These are phyloP conservation scores for Puya raimondii DNA, from an alignment of 176 grass and related monocot species.

Conservation along the genomic window DNA sequence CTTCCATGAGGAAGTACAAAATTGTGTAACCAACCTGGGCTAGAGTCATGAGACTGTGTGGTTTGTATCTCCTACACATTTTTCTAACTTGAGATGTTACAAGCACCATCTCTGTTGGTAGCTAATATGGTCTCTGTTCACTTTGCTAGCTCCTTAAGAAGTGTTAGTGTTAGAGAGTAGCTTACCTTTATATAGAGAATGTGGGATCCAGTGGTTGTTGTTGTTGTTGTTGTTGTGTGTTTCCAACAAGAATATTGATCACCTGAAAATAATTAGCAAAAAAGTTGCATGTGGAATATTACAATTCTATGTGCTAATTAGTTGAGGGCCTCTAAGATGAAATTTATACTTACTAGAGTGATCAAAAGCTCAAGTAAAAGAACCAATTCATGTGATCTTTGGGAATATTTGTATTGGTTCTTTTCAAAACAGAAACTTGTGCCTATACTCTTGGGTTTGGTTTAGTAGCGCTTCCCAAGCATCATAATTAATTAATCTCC, in stretches of 20 bases:
- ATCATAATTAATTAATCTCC: no score
- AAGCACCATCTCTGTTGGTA: not conserved
- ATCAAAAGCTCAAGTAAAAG: not conserved
- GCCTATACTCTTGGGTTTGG: no score
- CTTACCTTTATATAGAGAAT: not conserved
- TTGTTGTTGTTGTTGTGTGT: not conserved
- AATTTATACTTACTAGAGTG: not conserved
- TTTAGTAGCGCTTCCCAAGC: no score
- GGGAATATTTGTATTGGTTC: no score
- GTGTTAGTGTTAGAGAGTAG: not conserved
- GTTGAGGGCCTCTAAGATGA: not conserved
- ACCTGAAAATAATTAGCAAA: not conserved
- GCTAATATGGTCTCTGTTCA: not conserved
- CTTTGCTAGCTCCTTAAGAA: not conserved
- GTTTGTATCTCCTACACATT: constrained; percentile 32
- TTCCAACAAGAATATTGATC: not conserved
- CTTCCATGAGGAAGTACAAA: constrained; percentile 89
- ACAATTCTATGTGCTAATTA: not conserved
- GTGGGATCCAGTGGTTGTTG: not conserved
- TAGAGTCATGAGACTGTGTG: constrained; percentile 66
- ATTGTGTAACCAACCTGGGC: constrained; percentile 72
- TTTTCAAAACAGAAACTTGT: no score
- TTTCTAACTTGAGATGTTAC: not conserved
- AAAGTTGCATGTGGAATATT: not conserved
- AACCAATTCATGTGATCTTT: not conserved